Percentiles rank a stretch among this genome's conserved stretches.
These are phyloP conservation scores for Chimonanthus salicifolius DNA, from an alignment of 164 flowering plant species.

Conservation along the genomic window DNA sequence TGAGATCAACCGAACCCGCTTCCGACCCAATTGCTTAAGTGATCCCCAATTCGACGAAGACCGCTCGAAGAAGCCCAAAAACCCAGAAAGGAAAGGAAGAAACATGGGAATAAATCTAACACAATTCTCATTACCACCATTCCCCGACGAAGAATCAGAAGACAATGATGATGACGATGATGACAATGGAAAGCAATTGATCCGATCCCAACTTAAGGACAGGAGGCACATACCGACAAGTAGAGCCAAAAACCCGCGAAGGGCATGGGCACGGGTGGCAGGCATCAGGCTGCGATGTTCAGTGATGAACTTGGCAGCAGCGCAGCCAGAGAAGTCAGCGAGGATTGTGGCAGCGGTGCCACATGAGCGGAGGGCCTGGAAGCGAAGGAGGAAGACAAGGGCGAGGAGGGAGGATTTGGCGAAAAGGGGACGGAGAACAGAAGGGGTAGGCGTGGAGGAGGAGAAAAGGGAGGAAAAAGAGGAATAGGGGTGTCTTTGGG, in stretches of 20 bases:
- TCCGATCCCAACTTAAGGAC: conserved; percentile 77
- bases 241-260: conserved; percentile 53
- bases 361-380: conserved; percentile 77
- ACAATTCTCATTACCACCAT: conserved; percentile 36
- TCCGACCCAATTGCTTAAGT: conserved; percentile 53
- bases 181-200: conserved; percentile 68
- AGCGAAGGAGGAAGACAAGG: conserved; percentile 67
- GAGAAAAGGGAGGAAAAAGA: conserved; percentile 20
- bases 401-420: conserved; percentile 57
- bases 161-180: neutral
- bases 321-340: conserved; percentile 73
- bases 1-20: conserved; percentile 56
- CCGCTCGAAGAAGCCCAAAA: conserved; percentile 68
- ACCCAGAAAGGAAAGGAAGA: conserved; percentile 80
- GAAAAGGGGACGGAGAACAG: conserved; percentile 41
- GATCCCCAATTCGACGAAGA: conserved; percentile 52
- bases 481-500: conserved; percentile 2
- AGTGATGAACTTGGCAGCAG: conserved; percentile 48
- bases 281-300: conserved; percentile 17
- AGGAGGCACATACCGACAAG: conserved; percentile 53
- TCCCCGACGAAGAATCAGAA: conserved; percentile 18
- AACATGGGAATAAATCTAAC: conserved; percentile 67
- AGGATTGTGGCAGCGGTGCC: conserved; percentile 80
- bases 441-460: conserved; percentile 32
- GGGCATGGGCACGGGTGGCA: conserved; percentile 14